phyloP scores from a whole-genome alignment of 768 basidiomycete genomes.

The Auricularia sp. region DNA sequence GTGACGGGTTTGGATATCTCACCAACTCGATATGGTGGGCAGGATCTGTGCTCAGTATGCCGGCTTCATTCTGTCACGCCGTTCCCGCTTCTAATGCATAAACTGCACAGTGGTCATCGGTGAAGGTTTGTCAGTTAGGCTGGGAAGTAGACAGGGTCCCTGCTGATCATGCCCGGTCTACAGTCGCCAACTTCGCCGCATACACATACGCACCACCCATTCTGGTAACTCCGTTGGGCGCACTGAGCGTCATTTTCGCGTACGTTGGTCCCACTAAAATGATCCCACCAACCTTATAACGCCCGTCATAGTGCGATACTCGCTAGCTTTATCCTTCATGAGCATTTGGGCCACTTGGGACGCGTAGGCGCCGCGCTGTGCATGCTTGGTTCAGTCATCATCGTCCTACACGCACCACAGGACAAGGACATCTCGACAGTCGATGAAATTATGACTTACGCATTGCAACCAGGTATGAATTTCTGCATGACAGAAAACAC shows the following conservation, averaged over 20 bases:
- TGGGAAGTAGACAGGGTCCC: background rate
- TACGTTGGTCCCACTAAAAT: slow-evolving; percentile 11
- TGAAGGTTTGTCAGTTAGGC: slow-evolving; percentile 23
- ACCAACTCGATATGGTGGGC: slow-evolving; percentile 39
- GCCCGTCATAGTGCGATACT: slow-evolving; percentile 30
- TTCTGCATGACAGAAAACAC: slow-evolving; percentile 6
- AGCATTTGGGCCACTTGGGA: slow-evolving; percentile 26
- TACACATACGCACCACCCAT: slow-evolving; percentile 40
- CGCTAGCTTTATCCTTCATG: slow-evolving; percentile 34
- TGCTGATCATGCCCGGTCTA: background rate
- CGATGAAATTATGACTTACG: slow-evolving; percentile 38
- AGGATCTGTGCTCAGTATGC: slow-evolving; percentile 34
- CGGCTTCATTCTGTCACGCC: background rate
- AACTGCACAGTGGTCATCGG: slow-evolving; percentile 31
- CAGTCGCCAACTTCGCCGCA: slow-evolving; percentile 40
- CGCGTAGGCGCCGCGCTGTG: slow-evolving; percentile 23
- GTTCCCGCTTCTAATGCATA: background rate
- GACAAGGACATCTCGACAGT: slow-evolving; percentile 39
- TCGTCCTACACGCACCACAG: slow-evolving; percentile 39
- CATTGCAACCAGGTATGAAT: slow-evolving; percentile 29
- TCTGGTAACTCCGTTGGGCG: slow-evolving; percentile 38
- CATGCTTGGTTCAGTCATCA: slow-evolving; percentile 32
- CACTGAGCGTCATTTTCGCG: slow-evolving; percentile 39
- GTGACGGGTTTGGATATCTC: slow-evolving; percentile 32
- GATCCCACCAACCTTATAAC: background rate